phyloP scores from a whole-genome alignment of 352 stramenopile species.

The Pythium brassicae region DNA sequence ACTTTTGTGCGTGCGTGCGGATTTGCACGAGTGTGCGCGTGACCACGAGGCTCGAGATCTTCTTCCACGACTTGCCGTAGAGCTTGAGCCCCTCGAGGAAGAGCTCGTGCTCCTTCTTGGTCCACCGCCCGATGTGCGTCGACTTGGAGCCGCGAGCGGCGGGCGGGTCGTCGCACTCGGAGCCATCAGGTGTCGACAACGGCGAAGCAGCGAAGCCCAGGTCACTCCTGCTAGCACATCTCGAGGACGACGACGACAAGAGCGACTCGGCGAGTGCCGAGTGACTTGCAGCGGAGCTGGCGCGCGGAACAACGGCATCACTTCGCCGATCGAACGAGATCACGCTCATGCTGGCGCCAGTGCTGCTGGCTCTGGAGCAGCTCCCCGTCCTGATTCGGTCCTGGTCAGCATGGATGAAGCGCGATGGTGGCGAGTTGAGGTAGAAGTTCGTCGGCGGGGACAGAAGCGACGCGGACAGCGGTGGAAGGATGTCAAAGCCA shows the following conservation, averaged over 20 bases:
- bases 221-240: neutral
- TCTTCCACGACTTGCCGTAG: constrained; percentile 91
- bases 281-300: neutral
- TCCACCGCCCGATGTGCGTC: constrained; percentile 79
- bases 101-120: constrained; percentile 84
- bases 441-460: constrained; percentile 6
- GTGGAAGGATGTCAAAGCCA: constrained; percentile 8
- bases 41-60: constrained; percentile 79
- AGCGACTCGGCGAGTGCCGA: neutral
- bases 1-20: constrained; percentile 97
- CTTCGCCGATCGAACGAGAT: neutral
- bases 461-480: constrained; percentile 10
- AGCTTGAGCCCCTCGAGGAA: constrained; percentile 84
- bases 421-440: constrained; percentile 3
- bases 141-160: neutral
- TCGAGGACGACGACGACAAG: neutral
- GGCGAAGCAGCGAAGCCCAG: neutral
- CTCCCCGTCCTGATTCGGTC: neutral
- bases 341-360: constrained; percentile 2
- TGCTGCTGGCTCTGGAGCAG: constrained; percentile 1
- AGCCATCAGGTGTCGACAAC: neutral
- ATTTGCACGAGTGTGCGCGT: constrained; percentile 93
- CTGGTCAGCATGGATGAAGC: constrained; percentile 4
- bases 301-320: neutral
- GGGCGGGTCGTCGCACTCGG: neutral